Evolutionary conservation across 495 filamentous ascomycete genomes (phyloP), one percentile per base, ranked within the genome.

Genomic region (Talaromyces borbonicus): DNA sequence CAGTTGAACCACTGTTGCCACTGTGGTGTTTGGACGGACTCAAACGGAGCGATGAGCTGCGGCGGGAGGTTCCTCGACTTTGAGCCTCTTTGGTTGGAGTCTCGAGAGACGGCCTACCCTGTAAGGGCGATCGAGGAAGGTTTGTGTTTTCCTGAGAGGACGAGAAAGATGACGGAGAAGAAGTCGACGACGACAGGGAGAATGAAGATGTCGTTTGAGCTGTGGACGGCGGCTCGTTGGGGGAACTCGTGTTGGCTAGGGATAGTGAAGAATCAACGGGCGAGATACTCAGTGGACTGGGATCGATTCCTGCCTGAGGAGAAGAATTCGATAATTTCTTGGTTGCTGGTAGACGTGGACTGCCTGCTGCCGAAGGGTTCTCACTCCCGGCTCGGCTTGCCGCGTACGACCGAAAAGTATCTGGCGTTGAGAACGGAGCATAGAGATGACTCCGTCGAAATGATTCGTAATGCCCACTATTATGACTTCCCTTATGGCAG

Each of bases 391-490:
- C 63, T 15, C 68, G 73, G 53, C 84, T 85, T 19, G 80, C 78
- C 2, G 78, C 82, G 6, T 80, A 81, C 5, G 75, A 67, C 36
- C 82, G 80, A 62, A 90, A 87, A 0, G 77, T 75, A 57, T 83
- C 78, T 0, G 87, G 85, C 0, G 87, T 96, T 0, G 87, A 86
- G 53, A 78, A 96, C 0, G 89, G 87, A 1, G 78, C 69, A 42
- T 73, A 80, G 29, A 82, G 57, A 47, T 81, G 79, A 60, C 96
- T 94, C n/a, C 92, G 77, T 23, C 92, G 77, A 64, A 97, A 97
- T 1, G 89, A 87, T 59, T 99, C 92, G 62, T 99, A 99, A 59
- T 99, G 92, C 1, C 92, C 92, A 48, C 87, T 94, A 53, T 95
- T 81, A 63, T 99, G 92, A 49, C 84, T 93, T 15, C 92, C 92